These are phyloP conservation scores for Phenoliferia sp. DNA, from an alignment of 1,284 basidiomycete genomes.

Conservation along the genomic window DNA sequence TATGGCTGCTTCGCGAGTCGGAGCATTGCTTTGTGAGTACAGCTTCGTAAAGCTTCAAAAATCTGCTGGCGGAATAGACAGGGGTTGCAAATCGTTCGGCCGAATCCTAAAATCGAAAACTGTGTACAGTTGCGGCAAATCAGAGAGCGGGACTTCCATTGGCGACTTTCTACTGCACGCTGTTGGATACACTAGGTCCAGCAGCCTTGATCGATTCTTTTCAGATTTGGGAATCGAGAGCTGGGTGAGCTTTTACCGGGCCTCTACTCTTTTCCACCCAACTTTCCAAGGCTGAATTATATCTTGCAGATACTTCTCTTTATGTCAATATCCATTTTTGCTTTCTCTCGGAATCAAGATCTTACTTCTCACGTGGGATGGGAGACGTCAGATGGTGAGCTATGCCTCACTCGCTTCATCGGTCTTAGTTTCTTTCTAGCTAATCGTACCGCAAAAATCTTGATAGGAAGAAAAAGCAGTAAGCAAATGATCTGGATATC, in stretches of 20 bases:
- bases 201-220: slow-evolving; percentile 22
- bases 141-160: slow-evolving; percentile 6
- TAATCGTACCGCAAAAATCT: neutral
- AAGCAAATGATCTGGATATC: no score
- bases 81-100: no score
- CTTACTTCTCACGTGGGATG: slow-evolving; percentile 32
- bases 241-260: neutral
- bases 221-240: slow-evolving; percentile 15
- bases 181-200: slow-evolving; percentile 29
- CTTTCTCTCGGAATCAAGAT: slow-evolving; percentile 36
- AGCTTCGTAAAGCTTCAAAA: no score
- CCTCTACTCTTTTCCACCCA: neutral
- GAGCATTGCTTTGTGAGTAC: slow-evolving; percentile 40
- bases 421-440: no score
- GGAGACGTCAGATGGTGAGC: slow-evolving; percentile 29
- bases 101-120: no score
- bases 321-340: slow-evolving; percentile 37
- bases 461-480: slow-evolving; percentile 22
- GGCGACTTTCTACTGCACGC: slow-evolving; percentile 30
- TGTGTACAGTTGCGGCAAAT: slow-evolving; percentile 15
- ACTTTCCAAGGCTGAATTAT: neutral
- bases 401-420: no score
- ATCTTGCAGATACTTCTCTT: slow-evolving; percentile 11
- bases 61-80: no score
- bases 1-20: slow-evolving; percentile 8